phyloP scores from a whole-genome alignment of 805 yeast genomes.

The Torulaspora microellipsoides region DNA sequence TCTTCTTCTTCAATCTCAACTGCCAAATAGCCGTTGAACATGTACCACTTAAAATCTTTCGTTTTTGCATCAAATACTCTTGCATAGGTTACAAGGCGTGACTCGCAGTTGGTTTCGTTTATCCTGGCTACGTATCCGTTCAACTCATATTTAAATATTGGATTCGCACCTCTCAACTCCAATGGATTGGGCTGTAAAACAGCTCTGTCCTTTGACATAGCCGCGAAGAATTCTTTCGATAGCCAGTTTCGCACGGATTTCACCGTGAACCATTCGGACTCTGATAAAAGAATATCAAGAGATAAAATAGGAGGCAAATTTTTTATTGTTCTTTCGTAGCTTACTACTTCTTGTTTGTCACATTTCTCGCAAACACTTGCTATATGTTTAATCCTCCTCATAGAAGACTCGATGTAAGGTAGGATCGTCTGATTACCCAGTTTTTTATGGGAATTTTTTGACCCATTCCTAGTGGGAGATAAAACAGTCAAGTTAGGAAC shows the following conservation, averaged over 20 bases:
- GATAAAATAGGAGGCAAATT: slow-evolving; percentile 61
- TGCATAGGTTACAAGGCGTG: slow-evolving; percentile 55
- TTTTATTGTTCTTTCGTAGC: slow-evolving; percentile 47
- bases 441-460: slow-evolving; percentile 32
- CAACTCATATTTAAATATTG: slow-evolving; percentile 50
- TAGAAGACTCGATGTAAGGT: slow-evolving; percentile 57
- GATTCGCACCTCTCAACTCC: slow-evolving; percentile 29
- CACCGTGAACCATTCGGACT: slow-evolving; percentile 51
- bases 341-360: slow-evolving; percentile 48
- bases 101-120: slow-evolving; percentile 48
- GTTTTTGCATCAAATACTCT: slow-evolving; percentile 38
- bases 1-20: slow-evolving; percentile 69
- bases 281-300: slow-evolving; percentile 52
- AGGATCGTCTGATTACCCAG: slow-evolving; percentile 40
- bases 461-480: slow-evolving; percentile 28
- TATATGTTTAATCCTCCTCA: slow-evolving; percentile 48
- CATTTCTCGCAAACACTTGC: slow-evolving; percentile 53
- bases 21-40: slow-evolving; percentile 90
- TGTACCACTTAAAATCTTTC: slow-evolving; percentile 53
- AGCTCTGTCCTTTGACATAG: slow-evolving; percentile 37
- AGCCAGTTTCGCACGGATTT: slow-evolving; percentile 54
- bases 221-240: slow-evolving; percentile 53
- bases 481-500: slow-evolving; percentile 26
- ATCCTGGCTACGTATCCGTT: slow-evolving; percentile 69
- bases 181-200: slow-evolving; percentile 32